Conservation (phyloP, 805 yeast genomes). For the Komagataella ulmi region DNA sequence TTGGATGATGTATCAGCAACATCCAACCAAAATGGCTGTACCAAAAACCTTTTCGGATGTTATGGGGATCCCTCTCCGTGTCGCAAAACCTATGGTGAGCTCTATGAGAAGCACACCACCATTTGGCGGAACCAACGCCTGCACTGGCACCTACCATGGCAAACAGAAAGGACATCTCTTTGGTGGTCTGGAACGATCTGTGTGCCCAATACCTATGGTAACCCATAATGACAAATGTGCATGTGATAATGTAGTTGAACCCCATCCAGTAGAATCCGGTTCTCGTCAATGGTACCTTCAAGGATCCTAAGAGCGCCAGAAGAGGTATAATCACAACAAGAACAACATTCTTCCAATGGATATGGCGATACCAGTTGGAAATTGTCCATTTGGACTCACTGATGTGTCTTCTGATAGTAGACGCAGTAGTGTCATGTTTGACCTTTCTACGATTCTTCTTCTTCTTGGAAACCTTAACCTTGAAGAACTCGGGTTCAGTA, state of each 20-base stretch:
- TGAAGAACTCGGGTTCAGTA: not conserved
- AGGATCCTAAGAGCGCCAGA: constrained; percentile 21
- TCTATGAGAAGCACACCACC: constrained; percentile 78
- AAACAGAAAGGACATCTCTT: constrained; percentile 31
- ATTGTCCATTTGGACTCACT: constrained; percentile 69
- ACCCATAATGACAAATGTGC: constrained; percentile 69
- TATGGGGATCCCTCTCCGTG: constrained; percentile 81
- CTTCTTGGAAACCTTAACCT: not conserved
- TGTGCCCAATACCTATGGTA: constrained; percentile 74
- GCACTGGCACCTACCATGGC: constrained; percentile 57
- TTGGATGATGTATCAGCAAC: constrained; percentile 51
- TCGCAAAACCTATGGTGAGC: constrained; percentile 88
- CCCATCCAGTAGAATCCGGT: constrained; percentile 43
- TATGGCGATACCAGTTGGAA: constrained; percentile 55
- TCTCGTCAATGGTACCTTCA: constrained; percentile 29
- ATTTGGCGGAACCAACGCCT: constrained; percentile 62
- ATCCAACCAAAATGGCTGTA: constrained; percentile 90
- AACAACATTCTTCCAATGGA: constrained; percentile 61
- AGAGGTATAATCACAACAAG: constrained; percentile 45
- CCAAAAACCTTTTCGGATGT: constrained; percentile 64
- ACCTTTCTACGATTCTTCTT: constrained; percentile 10
- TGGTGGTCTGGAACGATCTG: constrained; percentile 33
- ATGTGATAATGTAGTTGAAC: constrained; percentile 42
- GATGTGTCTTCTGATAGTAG: constrained; percentile 28
- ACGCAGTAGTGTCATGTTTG: constrained; percentile 8